Percentiles rank a stretch among this genome's conserved stretches.
Conservation (phyloP, 1,284 basidiomycete genomes). For the Ganoderma lingzhi region DNA sequence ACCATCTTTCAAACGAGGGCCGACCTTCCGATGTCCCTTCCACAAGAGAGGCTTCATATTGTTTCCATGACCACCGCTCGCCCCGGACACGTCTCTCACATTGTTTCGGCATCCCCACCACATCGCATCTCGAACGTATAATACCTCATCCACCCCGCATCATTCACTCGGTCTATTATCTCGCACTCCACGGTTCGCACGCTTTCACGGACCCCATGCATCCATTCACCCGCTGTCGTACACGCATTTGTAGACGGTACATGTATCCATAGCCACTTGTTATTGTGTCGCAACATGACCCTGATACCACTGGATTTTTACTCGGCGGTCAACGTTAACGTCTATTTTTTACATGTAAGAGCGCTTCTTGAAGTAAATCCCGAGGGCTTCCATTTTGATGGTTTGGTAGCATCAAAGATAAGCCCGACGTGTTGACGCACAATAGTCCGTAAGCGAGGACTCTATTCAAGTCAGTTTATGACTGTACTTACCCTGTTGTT, state of each 20-base stretch:
- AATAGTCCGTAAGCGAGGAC: background rate
- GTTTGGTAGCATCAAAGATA: background rate
- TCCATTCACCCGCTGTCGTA: slow-evolving; percentile 8
- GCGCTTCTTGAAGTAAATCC: background rate
- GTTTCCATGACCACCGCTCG: slow-evolving; percentile 15
- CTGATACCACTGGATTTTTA: slow-evolving; percentile 18
- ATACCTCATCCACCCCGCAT: slow-evolving; percentile 12
- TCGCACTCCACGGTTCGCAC: slow-evolving; percentile 8
- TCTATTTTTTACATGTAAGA: background rate
- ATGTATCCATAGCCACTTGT: slow-evolving; percentile 31
- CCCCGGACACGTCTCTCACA: slow-evolving; percentile 5
- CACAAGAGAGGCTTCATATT: background rate
- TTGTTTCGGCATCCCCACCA: background rate
- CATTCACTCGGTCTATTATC: slow-evolving; percentile 14
- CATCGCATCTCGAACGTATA: slow-evolving; percentile 21
- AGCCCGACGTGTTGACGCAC: background rate
- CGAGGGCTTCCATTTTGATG: background rate
- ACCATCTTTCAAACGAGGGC: background rate
- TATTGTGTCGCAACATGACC: slow-evolving; percentile 30
- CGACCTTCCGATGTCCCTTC: background rate
- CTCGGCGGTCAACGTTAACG: background rate
- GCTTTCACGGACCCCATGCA: slow-evolving; percentile 4
- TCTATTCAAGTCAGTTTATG: background rate
- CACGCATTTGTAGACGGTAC: slow-evolving; percentile 31
- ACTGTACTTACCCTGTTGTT: background rate